Conservation (phyloP, 106 monocot species). For the Dactylorhiza incarnata region DNA sequence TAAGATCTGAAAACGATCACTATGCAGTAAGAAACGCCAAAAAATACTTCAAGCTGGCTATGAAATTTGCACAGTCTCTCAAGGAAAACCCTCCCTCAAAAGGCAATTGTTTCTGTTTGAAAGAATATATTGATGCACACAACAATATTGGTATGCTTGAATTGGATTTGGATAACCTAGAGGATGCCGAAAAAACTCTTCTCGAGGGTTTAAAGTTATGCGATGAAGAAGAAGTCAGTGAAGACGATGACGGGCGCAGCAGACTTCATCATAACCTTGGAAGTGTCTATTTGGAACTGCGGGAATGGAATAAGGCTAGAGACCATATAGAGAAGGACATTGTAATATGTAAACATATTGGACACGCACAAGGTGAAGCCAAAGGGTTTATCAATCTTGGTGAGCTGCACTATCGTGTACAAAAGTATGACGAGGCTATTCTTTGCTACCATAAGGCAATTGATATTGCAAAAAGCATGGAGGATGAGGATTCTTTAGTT, state of each 20-base stretch:
- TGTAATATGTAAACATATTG: conserved; percentile 73
- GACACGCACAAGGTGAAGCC: conserved; percentile 75
- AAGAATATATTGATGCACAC: conserved; percentile 83
- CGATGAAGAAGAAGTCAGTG: conserved; percentile 74
- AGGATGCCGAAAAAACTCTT: conserved; percentile 78
- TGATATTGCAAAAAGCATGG: conserved; percentile 52
- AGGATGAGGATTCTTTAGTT: conserved; percentile 82
- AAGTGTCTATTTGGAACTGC: conserved; percentile 60
- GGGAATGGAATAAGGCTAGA: conserved; percentile 71
- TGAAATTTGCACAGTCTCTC: conserved; percentile 63
- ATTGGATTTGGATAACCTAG: conserved; percentile 85
- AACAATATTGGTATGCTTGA: conserved; percentile 96
- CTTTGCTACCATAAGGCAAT: conserved; percentile 81
- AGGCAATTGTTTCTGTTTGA: conserved; percentile 46
- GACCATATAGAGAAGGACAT: conserved; percentile 83
- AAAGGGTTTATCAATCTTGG: conserved; percentile 94
- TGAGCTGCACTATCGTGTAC: conserved; percentile 62
- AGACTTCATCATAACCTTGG: conserved; percentile 96
- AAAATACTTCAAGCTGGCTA: conserved; percentile 82
- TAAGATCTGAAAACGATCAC: conserved; percentile 80
- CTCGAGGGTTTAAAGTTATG: conserved; percentile 79
- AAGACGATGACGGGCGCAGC: conserved; percentile 72
- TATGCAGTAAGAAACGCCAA: conserved; percentile 67
- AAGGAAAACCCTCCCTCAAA: conserved; percentile 46
- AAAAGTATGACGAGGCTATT: conserved; percentile 76